Percentiles rank a stretch among this genome's conserved stretches.
These are phyloP conservation scores for Syzygium malaccense DNA, from an alignment of 441 rosid species.

Conservation along the genomic window DNA sequence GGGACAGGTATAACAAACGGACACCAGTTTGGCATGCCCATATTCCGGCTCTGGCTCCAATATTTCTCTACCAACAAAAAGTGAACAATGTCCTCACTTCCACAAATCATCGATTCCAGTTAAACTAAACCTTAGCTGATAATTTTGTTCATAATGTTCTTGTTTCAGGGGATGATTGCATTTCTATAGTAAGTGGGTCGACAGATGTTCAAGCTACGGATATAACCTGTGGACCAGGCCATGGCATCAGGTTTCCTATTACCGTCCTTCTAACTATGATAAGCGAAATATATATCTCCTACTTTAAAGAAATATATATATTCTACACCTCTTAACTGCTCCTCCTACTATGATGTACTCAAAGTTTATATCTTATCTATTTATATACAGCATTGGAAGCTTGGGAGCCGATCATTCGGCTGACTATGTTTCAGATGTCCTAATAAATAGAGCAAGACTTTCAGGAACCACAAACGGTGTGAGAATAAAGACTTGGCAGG, in stretches of 20 bases:
- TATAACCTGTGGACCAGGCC: conserved; percentile 89
- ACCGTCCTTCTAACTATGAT: conserved; percentile 10
- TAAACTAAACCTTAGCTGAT: neutral
- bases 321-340: neutral
- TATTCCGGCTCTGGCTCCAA: neutral
- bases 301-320: neutral
- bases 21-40: neutral
- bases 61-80: neutral
- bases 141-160: neutral
- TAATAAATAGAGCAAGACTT: conserved; percentile 55
- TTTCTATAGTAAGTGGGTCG: conserved; percentile 85
- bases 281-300: conserved; percentile 8
- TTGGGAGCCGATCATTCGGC: conserved; percentile 59
- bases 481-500: conserved; percentile 99
- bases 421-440: conserved; percentile 75
- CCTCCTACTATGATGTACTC: neutral
- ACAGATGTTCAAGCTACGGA: conserved; percentile 55
- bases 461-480: conserved; percentile 87
- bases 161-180: conserved; percentile 76
- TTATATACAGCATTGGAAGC: conserved; percentile 70
- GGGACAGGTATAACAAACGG: conserved; percentile 42
- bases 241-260: conserved; percentile 70
- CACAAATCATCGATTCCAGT: neutral
- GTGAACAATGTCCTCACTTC: neutral
- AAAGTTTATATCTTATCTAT: neutral